Conservation (phyloP, 768 basidiomycete genomes). For the Russula dissimulans region DNA sequence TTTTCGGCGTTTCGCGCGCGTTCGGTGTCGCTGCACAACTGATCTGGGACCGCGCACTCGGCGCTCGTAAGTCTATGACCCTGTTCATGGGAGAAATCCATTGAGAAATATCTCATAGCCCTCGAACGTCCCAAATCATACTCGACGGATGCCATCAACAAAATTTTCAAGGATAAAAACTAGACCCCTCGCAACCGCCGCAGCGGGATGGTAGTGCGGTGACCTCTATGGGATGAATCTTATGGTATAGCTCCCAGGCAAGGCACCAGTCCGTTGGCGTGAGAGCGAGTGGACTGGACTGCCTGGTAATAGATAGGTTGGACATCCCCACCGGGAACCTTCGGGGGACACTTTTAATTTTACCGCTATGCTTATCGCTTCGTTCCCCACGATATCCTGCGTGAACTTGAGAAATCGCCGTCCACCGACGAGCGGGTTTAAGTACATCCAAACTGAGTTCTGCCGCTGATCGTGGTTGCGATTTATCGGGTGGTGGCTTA, state of each 20-base stretch:
- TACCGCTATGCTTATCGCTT: slow-evolving; percentile 5
- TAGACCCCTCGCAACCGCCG: slow-evolving; percentile 11
- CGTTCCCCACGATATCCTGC: neutral
- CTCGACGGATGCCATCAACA: slow-evolving; percentile 69
- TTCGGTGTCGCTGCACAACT: slow-evolving; percentile 84
- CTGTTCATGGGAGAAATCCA: neutral
- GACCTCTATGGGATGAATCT: neutral
- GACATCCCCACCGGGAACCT: neutral
- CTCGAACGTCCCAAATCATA: slow-evolving; percentile 90
- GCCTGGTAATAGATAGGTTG: slow-evolving; percentile 3
- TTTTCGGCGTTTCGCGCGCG: slow-evolving; percentile 94
- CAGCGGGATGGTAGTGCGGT: neutral
- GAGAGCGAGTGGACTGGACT: neutral
- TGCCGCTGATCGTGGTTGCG: neutral
- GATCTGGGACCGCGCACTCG: slow-evolving; percentile 90
- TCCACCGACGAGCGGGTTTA: neutral
- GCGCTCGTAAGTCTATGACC: slow-evolving; percentile 57
- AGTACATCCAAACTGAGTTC: neutral
- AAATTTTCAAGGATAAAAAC: slow-evolving; percentile 61
- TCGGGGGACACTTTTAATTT: neutral
- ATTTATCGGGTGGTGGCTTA: neutral
- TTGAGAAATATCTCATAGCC: slow-evolving; percentile 32
- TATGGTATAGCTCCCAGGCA: neutral
- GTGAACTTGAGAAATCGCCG: neutral
- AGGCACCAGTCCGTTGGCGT: neutral